Conservation (phyloP, 1,139 yeast genomes). For the Sugiyamaella novakii region DNA sequence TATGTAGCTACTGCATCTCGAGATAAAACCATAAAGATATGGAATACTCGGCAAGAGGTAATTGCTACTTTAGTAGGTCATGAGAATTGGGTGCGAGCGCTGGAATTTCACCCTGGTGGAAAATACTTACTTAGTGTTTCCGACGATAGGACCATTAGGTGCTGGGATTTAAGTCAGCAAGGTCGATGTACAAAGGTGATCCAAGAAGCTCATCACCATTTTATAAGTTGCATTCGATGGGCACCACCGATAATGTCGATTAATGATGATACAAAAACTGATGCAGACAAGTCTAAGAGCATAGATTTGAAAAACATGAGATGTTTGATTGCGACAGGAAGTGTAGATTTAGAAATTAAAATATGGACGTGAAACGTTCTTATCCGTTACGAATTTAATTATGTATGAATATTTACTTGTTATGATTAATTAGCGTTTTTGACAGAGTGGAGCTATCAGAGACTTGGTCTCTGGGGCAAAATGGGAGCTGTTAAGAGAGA, state of each 20-base stretch:
- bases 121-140: constrained; percentile 69
- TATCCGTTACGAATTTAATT: not conserved
- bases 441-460: not conserved
- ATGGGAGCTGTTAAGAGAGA: no score
- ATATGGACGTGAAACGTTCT: constrained; percentile 67
- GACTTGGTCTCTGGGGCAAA: no score
- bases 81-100: constrained; percentile 80
- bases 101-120: constrained; percentile 76
- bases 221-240: constrained; percentile 66
- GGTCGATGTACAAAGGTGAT: constrained; percentile 57
- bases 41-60: constrained; percentile 73
- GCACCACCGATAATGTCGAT: constrained; percentile 45
- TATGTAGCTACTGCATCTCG: constrained; percentile 76
- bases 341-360: constrained; percentile 79
- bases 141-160: constrained; percentile 73
- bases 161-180: constrained; percentile 74
- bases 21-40: constrained; percentile 72
- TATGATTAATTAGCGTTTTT: not conserved
- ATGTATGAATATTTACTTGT: constrained; percentile 1
- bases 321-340: constrained; percentile 70
- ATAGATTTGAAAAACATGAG: constrained; percentile 32
- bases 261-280: constrained; percentile 21
- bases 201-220: constrained; percentile 66
- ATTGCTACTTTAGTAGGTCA: constrained; percentile 67
- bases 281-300: constrained; percentile 14